Conservation (phyloP, 208 protist species). For the Kentomonas sorsogonicus region DNA sequence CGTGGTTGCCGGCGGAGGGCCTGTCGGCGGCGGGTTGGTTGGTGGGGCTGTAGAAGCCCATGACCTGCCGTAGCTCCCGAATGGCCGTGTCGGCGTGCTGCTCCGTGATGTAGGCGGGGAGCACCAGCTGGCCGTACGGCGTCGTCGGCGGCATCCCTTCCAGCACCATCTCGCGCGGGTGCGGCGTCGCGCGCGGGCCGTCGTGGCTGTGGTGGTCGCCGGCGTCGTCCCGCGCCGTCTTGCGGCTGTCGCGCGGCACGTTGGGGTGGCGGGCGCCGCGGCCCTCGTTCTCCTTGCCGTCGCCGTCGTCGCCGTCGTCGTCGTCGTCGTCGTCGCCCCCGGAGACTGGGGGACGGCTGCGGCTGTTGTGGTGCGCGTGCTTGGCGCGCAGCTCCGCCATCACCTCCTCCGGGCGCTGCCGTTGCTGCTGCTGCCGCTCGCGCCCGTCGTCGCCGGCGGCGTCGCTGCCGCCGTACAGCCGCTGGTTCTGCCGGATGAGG, state of each 20-base stretch:
- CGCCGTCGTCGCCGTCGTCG: too few species aligned
- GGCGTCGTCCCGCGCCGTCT: constrained; percentile 3
- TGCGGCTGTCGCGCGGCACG: constrained; percentile 8
- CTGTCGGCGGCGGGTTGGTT: too few species aligned
- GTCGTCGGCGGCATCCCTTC: constrained; percentile 45
- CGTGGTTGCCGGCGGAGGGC: too few species aligned
- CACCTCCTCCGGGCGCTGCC: constrained; percentile 22
- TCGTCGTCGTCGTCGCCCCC: too few species aligned
- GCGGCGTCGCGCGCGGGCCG: constrained; percentile 17
- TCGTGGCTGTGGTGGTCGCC: constrained; percentile 6
- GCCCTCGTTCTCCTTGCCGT: too few species aligned
- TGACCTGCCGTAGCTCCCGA: constrained; percentile 81
- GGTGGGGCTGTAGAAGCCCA: constrained; percentile 65
- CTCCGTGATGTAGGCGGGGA: constrained; percentile 83
- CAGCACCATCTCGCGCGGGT: constrained; percentile 15
- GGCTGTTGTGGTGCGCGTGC: not conserved
- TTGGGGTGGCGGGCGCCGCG: too few species aligned
- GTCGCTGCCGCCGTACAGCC: constrained; percentile 10
- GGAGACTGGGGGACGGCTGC: too few species aligned
- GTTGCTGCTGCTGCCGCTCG: constrained; percentile 34
- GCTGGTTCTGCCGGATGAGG: constrained; percentile 33
- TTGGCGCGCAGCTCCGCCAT: constrained; percentile 9
- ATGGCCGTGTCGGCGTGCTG: constrained; percentile 84
- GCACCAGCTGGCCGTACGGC: constrained; percentile 66
- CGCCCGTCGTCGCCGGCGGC: constrained; percentile 57